Conservation (phyloP, 148 eudicot species). For the Rhododendron ferrugineum region DNA sequence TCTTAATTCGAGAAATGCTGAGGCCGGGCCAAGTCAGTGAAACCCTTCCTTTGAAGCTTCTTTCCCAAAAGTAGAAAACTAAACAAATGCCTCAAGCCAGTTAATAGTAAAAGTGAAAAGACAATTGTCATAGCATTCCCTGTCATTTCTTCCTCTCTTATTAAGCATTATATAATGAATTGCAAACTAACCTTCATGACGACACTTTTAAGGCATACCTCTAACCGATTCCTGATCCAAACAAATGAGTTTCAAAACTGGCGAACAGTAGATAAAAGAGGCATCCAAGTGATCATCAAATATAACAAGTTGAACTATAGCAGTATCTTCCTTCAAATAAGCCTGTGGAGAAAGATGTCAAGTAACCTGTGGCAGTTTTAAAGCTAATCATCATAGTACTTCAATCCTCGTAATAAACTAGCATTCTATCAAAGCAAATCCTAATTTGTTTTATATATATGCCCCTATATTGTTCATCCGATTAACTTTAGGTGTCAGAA, state of each 20-base stretch:
- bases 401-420: constrained; percentile 18
- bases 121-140: constrained; percentile 12
- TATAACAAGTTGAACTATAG: constrained; percentile 80
- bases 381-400: constrained; percentile 49
- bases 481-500: constrained; percentile 2
- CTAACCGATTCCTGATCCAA: constrained; percentile 95
- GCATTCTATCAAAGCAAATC: constrained; percentile 16
- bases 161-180: constrained; percentile 21
- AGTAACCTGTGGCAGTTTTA: constrained; percentile 69
- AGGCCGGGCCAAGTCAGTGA: constrained; percentile 11
- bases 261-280: constrained; percentile 86
- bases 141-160: constrained; percentile 9
- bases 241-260: constrained; percentile 81
- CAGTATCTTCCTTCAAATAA: constrained; percentile 88
- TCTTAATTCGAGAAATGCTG: constrained; percentile 13
- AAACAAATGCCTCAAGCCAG: constrained; percentile 18
- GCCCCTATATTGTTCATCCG: neutral
- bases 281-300: constrained; percentile 91
- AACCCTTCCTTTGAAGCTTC: constrained; percentile 16
- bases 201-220: constrained; percentile 91
- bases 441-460: constrained; percentile 9
- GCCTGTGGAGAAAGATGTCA: constrained; percentile 90
- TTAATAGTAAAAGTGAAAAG: constrained; percentile 20
- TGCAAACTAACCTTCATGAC: constrained; percentile 60
- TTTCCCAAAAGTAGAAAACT: constrained; percentile 13